A percentile compares a stretch with the other conserved stretches of the same genome.
phyloP scores from a whole-genome alignment of 345 rosid species.

The Leavenworthia alabamica region DNA sequence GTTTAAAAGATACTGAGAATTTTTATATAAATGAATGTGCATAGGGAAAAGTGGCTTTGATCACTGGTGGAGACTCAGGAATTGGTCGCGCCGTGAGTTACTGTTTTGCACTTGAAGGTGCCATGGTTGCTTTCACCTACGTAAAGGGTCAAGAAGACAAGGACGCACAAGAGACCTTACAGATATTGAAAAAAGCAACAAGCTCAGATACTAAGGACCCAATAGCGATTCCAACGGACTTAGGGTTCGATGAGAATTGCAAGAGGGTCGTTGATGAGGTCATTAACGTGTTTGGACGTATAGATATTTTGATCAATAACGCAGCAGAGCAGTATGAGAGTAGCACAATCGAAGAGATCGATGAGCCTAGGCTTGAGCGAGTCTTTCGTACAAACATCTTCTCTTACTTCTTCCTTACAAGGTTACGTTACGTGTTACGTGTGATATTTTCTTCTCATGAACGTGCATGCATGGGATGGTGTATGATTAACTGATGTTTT shows the following conservation, averaged over 20 bases:
- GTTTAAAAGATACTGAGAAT: not conserved
- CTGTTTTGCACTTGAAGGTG: slow-evolving; percentile 52
- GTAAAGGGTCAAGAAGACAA: slow-evolving; percentile 61
- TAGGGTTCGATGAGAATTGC: slow-evolving; percentile 65
- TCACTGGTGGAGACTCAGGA: slow-evolving; percentile 80
- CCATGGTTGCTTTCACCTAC: slow-evolving; percentile 71
- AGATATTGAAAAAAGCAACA: slow-evolving; percentile 41
- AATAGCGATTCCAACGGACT: slow-evolving; percentile 43
- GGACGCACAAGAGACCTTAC: slow-evolving; percentile 54
- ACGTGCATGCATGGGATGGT: too few species aligned
- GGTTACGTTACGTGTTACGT: slow-evolving; percentile 24
- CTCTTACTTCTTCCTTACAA: slow-evolving; percentile 53
- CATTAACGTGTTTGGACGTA: slow-evolving; percentile 43
- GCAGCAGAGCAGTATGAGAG: slow-evolving; percentile 58
- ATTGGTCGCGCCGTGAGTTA: slow-evolving; percentile 63
- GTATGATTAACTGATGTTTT: not conserved
- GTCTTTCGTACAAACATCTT: slow-evolving; percentile 68
- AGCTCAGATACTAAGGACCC: slow-evolving; percentile 50
- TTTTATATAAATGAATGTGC: not conserved
- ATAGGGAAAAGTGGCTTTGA: slow-evolving; percentile 70
- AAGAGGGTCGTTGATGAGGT: slow-evolving; percentile 60
- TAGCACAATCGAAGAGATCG: slow-evolving; percentile 50
- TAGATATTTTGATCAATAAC: slow-evolving; percentile 66
- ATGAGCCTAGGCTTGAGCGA: slow-evolving; percentile 60
- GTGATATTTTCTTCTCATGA: not conserved